These are phyloP conservation scores for Cajanus cajan DNA, from an alignment of 306 rosid genomes.

Conservation along the genomic window DNA sequence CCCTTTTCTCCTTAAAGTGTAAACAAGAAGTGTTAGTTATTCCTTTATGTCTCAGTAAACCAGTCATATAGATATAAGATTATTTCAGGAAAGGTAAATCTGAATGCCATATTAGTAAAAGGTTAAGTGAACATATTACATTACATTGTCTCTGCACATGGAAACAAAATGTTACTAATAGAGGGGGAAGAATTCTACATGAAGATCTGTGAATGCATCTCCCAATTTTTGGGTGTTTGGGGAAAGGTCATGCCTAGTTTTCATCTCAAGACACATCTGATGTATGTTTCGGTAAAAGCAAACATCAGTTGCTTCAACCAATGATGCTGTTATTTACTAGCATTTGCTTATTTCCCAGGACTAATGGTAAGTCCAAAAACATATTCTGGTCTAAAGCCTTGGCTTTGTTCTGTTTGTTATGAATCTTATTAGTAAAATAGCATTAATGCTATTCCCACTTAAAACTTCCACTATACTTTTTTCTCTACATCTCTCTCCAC, in stretches of 20 bases:
- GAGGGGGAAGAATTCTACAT: not conserved
- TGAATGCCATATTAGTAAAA: slow-evolving; percentile 5
- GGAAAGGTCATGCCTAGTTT: not conserved
- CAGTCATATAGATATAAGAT: not conserved
- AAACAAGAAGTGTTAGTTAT: not conserved
- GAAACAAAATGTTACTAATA: not conserved
- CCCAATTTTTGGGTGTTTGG: not conserved
- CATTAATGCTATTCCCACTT: not conserved
- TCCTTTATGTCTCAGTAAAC: slow-evolving; percentile 8
- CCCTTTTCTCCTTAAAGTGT: not conserved
- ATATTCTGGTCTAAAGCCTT: slow-evolving; percentile 7
- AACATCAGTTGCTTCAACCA: slow-evolving; percentile 21
- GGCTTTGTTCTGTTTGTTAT: slow-evolving; percentile 2
- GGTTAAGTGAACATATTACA: not conserved
- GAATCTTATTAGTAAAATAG: not conserved
- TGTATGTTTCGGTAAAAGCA: not conserved
- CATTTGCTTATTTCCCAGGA: slow-evolving; percentile 19
- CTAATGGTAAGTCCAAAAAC: slow-evolving; percentile 20
- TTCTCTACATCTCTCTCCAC: not conserved
- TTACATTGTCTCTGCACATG: not conserved
- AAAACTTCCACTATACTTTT: not conserved
- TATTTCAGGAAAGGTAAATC: not conserved
- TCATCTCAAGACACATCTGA: slow-evolving; percentile 2
- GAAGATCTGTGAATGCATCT: slow-evolving; percentile 12
- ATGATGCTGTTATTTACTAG: not conserved